Evolutionary conservation across 2,329 filamentous ascomycete species (phyloP).

Genomic region (Ascochyta viciae-villosae): DNA sequence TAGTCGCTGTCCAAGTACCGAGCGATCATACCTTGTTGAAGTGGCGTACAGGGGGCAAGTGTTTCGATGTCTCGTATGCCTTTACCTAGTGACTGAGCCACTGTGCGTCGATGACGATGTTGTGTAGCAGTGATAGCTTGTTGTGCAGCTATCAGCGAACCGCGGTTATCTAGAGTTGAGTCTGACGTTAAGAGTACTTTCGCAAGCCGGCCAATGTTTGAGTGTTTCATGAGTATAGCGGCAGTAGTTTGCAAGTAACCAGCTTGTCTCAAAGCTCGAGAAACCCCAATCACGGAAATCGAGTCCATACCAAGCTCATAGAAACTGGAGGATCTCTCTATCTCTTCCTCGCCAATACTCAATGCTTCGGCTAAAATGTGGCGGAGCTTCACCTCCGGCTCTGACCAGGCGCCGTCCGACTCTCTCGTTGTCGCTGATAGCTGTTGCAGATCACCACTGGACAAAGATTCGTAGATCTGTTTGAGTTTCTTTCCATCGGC

Average conservation of each 20-base stretch:
- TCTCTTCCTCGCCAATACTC: slow-evolving; percentile 51
- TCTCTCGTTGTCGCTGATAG: slow-evolving; percentile 46
- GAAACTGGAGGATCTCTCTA: slow-evolving; percentile 69
- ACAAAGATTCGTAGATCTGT: slow-evolving; percentile 68
- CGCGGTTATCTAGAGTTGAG: slow-evolving; percentile 14
- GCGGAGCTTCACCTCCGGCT: slow-evolving; percentile 58
- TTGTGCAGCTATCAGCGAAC: slow-evolving; percentile 57
- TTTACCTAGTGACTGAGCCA: slow-evolving; percentile 62
- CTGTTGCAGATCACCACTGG: slow-evolving; percentile 66
- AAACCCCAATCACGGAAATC: slow-evolving; percentile 78
- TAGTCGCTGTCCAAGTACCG: slow-evolving; percentile 65
- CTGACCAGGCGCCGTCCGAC: slow-evolving; percentile 39
- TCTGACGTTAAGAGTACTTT: slow-evolving; percentile 36
- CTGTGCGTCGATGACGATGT: slow-evolving; percentile 64
- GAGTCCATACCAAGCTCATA: slow-evolving; percentile 91
- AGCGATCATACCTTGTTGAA: slow-evolving; percentile 87
- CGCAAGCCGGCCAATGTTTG: slow-evolving; percentile 52
- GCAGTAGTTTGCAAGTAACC: slow-evolving; percentile 69
- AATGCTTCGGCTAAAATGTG: slow-evolving; percentile 63
- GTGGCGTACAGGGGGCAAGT: slow-evolving; percentile 80
- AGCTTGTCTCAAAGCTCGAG: slow-evolving; percentile 66
- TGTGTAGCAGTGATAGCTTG: slow-evolving; percentile 70
- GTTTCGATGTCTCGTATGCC: slow-evolving; percentile 67
- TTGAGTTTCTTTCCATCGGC: slow-evolving; percentile 76
- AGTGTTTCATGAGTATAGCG: slow-evolving; percentile 69